Conservation (phyloP, 2,329 filamentous ascomycete genomes). For the Hypocrella siamensis region DNA sequence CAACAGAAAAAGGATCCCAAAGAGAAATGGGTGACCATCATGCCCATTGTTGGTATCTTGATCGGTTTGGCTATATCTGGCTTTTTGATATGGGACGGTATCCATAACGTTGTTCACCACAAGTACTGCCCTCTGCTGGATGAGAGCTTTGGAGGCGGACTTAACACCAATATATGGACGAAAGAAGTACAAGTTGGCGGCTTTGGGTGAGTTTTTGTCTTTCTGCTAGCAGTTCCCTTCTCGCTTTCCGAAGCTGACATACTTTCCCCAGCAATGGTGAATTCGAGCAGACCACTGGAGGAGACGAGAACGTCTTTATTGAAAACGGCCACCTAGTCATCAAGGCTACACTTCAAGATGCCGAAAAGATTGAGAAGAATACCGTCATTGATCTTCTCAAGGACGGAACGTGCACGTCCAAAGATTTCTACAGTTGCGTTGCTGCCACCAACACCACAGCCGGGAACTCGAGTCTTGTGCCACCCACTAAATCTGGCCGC, state of each 20-base stretch:
- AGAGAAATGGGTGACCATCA: slow-evolving; percentile 76
- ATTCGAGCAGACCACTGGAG: slow-evolving; percentile 61
- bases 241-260: not conserved
- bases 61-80: slow-evolving; percentile 53
- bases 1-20: slow-evolving; percentile 54
- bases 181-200: slow-evolving; percentile 63
- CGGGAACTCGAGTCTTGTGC: slow-evolving; percentile 58
- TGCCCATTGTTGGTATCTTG: slow-evolving; percentile 56
- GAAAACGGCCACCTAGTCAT: slow-evolving; percentile 55
- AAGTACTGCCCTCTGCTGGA: slow-evolving; percentile 54
- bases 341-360: slow-evolving; percentile 63
- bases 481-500: slow-evolving; percentile 62
- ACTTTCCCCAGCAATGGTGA: slow-evolving; percentile 49
- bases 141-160: slow-evolving; percentile 46
- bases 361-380: slow-evolving; percentile 47
- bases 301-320: slow-evolving; percentile 60
- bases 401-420: slow-evolving; percentile 53
- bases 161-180: slow-evolving; percentile 49
- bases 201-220: slow-evolving; percentile 44
- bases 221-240: not conserved
- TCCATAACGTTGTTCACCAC: slow-evolving; percentile 56
- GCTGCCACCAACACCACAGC: slow-evolving; percentile 55
- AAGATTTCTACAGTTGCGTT: slow-evolving; percentile 40
- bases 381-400: slow-evolving; percentile 51
- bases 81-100: slow-evolving; percentile 61